Evolutionary conservation across 2,329 filamentous ascomycete genomes (phyloP), one percentile per base, ranked within the genome.

Genomic region (Phaeoacremonium minimum): DNA sequence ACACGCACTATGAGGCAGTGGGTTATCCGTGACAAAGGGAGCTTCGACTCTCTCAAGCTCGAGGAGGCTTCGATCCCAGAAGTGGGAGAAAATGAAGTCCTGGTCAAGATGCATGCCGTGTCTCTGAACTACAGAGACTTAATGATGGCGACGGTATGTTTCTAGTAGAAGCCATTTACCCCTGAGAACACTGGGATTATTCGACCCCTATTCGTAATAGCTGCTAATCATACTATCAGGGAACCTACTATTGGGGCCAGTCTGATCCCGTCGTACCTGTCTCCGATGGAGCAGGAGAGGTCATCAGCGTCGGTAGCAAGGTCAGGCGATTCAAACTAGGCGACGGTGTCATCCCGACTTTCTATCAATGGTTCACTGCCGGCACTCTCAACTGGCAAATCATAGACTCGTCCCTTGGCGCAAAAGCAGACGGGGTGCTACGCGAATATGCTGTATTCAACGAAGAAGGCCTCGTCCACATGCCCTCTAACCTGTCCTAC

Each of bases 371-470:
- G 9, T 26, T 9, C 9, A n/a, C n/a, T 2, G 22, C 22, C n/a
- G 22, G 22, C 9, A 26, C 9, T 9, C 22, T n/a, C 9, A 26
- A 9, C 22, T 26, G 9, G 9, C 9, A 26, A n/a, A 9, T 9
- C 22, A 9, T 26, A 26, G 9, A 9, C 9, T 9, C 22, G n/a
- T 9, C 22, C 9, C 33, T 35, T 5, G 32, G 32, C 32, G 17
- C 18, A 15, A 20, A 35, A 15, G 32, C 20, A 18, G 18, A 35
- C 18, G 32, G 32, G 15, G 18, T 35, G n/a, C n/a, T 35, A 12
- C 15, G 32, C 17, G 32, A 35, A 20, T 35, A 28, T 20, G 15
- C n/a, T 20, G 9, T 3, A 18, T 35, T 35, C 20, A 18, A 18
- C 7, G 18, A 13, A 7, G 17, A 18, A 13, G 32, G 32, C 2